These are phyloP conservation scores for Capsicum chinense DNA, from an alignment of 257 asterid genomes.

Conservation along the genomic window DNA sequence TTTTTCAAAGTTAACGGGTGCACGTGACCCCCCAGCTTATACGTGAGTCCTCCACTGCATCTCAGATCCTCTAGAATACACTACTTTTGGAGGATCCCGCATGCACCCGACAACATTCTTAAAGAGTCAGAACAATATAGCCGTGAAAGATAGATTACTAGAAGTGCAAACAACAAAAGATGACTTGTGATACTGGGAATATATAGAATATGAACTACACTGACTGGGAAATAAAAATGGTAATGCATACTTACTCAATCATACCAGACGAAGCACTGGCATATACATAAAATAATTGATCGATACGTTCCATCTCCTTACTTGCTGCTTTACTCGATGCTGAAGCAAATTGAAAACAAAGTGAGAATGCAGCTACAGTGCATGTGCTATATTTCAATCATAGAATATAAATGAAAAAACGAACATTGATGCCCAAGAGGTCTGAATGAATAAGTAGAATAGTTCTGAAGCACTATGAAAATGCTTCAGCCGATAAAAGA, in stretches of 20 bases:
- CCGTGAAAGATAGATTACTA: not conserved
- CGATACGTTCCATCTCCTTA: slow-evolving; percentile 68
- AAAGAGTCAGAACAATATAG: too few relatives aligned
- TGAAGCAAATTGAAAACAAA: slow-evolving; percentile 37
- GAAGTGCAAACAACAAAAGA: not conserved
- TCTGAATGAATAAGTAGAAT: not conserved
- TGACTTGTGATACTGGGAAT: not conserved
- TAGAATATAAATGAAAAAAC: not conserved
- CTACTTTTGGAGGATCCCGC: too few relatives aligned
- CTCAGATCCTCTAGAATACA: too few relatives aligned
- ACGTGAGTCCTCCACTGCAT: too few relatives aligned
- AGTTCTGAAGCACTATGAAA: slow-evolving; percentile 11
- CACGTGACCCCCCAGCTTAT: too few relatives aligned
- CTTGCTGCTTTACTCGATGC: slow-evolving; percentile 75
- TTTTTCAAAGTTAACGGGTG: too few relatives aligned
- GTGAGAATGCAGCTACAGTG: slow-evolving; percentile 14
- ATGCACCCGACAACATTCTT: too few relatives aligned
- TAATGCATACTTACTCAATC: slow-evolving; percentile 68
- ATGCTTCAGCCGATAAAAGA: not conserved
- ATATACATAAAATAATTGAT: slow-evolving; percentile 63
- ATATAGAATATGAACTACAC: not conserved
- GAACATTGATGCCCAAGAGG: not conserved
- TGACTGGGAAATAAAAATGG: not conserved
- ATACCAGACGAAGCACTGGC: slow-evolving; percentile 52
- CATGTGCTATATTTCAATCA: not conserved